These are phyloP conservation scores for Scutellaria barbata DNA, from an alignment of 257 asterid species.

Conservation along the genomic window DNA sequence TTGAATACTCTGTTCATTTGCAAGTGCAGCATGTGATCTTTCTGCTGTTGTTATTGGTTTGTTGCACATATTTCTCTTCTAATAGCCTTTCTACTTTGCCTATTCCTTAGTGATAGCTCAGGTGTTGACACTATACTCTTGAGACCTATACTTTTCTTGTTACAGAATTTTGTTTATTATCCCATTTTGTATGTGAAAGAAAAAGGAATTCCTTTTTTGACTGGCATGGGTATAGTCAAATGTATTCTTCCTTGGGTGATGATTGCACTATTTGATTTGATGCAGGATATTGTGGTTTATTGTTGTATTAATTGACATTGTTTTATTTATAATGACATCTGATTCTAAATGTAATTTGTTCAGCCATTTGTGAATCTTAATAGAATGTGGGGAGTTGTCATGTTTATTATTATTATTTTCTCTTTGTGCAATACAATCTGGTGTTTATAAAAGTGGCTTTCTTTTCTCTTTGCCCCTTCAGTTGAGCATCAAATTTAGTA, in stretches of 20 bases:
- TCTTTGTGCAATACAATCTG: conserved; percentile 7
- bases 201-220: conserved; percentile 1
- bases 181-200: conserved; percentile 20
- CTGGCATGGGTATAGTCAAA: conserved; percentile 1
- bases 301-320: background rate
- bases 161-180: background rate
- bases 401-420: background rate
- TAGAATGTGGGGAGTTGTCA: background rate
- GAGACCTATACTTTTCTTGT: conserved; percentile 4
- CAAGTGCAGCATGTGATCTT: background rate
- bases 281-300: conserved; percentile 15
- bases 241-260: background rate
- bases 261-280: background rate
- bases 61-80: conserved; percentile 13
- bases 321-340: background rate
- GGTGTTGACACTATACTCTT: conserved; percentile 4
- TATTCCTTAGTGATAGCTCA: conserved; percentile 4
- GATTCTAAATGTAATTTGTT: conserved; percentile 10
- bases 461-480: background rate
- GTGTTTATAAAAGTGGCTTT: conserved; percentile 10
- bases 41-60: conserved; percentile 10
- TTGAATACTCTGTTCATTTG: conserved; percentile 20
- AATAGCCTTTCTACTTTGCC: conserved; percentile 19
- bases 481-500: conserved; percentile 2
- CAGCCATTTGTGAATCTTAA: conserved; percentile 9